Percentiles rank a stretch among this genome's conserved stretches.
Conservation (phyloP, 345 rosid genomes). For the Citrus cavaleriei region DNA sequence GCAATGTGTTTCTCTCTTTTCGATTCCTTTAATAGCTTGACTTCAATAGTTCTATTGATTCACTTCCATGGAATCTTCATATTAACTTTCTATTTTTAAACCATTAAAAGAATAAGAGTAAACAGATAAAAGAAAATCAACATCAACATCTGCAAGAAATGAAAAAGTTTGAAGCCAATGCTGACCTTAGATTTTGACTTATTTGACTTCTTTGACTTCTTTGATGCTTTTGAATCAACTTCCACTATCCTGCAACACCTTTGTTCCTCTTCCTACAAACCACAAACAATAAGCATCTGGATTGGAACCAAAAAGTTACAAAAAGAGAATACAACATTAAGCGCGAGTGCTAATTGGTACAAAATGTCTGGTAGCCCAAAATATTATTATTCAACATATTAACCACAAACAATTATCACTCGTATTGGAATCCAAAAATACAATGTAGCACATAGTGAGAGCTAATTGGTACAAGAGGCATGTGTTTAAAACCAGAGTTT, state of each 20-base stretch:
- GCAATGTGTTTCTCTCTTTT: neutral
- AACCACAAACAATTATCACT: too few species aligned
- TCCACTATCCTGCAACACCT: conserved; percentile 34
- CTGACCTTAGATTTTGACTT: conserved; percentile 32
- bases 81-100: neutral
- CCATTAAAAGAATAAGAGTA: neutral
- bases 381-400: too few species aligned
- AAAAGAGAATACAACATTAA: neutral
- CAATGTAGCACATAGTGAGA: too few species aligned
- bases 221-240: conserved; percentile 17
- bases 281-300: neutral
- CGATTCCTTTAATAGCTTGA: neutral
- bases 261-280: conserved; percentile 55
- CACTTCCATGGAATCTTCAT: neutral
- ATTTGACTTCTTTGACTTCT: conserved; percentile 26
- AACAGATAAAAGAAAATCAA: neutral
- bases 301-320: neutral
- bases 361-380: neutral
- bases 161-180: neutral
- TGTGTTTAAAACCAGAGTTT: too few species aligned
- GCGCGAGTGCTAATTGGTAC: neutral
- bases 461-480: too few species aligned
- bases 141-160: neutral
- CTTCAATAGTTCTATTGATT: neutral
- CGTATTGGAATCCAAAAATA: too few species aligned